These are phyloP conservation scores for Leptosphaerulina australis DNA, from an alignment of 2,329 filamentous ascomycete species.

Conservation along the genomic window DNA sequence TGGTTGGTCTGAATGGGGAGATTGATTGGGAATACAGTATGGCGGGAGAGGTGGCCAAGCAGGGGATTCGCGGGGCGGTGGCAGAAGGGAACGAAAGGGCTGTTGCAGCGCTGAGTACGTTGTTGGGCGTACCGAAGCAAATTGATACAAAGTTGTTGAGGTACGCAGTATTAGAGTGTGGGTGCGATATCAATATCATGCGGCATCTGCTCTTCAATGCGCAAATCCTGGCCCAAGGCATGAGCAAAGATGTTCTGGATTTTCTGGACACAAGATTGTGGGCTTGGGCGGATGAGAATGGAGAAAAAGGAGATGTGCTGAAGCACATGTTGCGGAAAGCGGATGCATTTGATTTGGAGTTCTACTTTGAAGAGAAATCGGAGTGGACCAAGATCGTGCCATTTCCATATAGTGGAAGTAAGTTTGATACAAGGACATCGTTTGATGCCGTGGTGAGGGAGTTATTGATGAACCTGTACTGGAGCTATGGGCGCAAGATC, in stretches of 20 bases:
- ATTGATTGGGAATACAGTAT: constrained; percentile 45
- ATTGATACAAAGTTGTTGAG: constrained; percentile 39
- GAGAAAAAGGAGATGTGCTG: constrained; percentile 34
- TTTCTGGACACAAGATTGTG: constrained; percentile 45
- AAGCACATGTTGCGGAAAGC: constrained; percentile 42
- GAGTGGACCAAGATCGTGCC: constrained; percentile 39
- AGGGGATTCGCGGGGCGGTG: constrained; percentile 39
- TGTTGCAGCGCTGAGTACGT: constrained; percentile 42
- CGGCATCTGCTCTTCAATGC: constrained; percentile 46
- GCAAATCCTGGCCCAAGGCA: constrained; percentile 34
- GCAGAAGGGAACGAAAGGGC: constrained; percentile 36
- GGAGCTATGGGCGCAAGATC: constrained; percentile 43
- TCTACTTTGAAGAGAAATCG: constrained; percentile 39
- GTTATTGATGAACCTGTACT: constrained; percentile 40
- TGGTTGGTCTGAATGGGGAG: constrained; percentile 43
- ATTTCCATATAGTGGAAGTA: constrained; percentile 44
- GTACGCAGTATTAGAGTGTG: constrained; percentile 39
- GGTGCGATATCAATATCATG: constrained; percentile 37
- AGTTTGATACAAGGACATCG: constrained; percentile 38
- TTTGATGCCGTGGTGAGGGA: constrained; percentile 36
- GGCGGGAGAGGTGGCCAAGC: constrained; percentile 43
- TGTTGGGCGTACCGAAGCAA: constrained; percentile 38
- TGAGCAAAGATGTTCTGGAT: constrained; percentile 29
- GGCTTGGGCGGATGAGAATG: constrained; percentile 42
- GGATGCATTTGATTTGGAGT: constrained; percentile 41